Conservation (phyloP, 2,329 filamentous ascomycete genomes). For the Penicillium sp. region DNA sequence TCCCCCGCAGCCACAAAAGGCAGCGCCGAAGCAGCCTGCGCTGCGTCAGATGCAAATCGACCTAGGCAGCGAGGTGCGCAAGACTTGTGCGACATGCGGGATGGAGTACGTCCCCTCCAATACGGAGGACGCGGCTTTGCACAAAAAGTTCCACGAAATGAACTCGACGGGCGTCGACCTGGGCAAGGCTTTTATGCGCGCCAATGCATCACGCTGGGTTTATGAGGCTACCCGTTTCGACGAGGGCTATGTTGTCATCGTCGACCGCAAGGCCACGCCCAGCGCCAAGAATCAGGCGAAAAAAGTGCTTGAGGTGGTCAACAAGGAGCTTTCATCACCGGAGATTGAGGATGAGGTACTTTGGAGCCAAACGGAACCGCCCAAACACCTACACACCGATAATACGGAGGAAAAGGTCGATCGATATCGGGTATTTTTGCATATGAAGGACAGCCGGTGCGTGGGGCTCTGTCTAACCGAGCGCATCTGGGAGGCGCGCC, state of each 20-base stretch:
- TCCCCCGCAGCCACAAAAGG: constrained; percentile 17
- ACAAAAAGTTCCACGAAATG: constrained; percentile 66
- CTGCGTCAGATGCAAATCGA: constrained; percentile 65
- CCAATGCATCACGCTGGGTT: constrained; percentile 54
- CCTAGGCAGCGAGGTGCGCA: constrained; percentile 57
- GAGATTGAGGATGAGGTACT: constrained; percentile 59
- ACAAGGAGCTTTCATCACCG: constrained; percentile 63
- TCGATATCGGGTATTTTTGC: constrained; percentile 63
- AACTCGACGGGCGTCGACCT: constrained; percentile 64
- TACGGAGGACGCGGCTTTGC: constrained; percentile 61
- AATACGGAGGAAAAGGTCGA: constrained; percentile 43
- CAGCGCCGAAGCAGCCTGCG: constrained; percentile 31
- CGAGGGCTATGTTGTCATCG: constrained; percentile 58
- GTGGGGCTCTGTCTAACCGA: constrained; percentile 64
- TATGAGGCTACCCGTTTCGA: constrained; percentile 53
- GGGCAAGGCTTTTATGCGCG: constrained; percentile 58
- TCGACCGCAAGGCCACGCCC: constrained; percentile 57
- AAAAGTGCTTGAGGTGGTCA: constrained; percentile 63
- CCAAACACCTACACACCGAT: constrained; percentile 40
- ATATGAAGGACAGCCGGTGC: constrained; percentile 63
- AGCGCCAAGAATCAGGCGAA: constrained; percentile 55
- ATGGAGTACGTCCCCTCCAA: constrained; percentile 69
- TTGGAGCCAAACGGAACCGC: constrained; percentile 54
- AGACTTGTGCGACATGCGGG: constrained; percentile 61
- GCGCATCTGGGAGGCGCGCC: constrained; percentile 59